phyloP scores from a whole-genome alignment of 805 yeast species.

The Saccharomycopsis sp. region DNA sequence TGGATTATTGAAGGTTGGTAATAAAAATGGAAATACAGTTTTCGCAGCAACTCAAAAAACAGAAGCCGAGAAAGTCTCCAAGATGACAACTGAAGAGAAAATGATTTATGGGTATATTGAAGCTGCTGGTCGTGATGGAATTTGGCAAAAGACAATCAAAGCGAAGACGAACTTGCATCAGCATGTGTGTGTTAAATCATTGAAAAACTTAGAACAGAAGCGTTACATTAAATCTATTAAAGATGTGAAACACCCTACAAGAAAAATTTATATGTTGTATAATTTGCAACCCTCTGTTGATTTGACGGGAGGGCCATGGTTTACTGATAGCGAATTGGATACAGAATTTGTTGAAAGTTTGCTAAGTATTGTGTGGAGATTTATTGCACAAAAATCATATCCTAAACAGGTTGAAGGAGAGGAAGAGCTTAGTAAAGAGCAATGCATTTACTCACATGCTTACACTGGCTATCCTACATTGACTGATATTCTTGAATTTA shows the following conservation, averaged over 20 bases:
- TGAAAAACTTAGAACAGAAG: conserved; percentile 73
- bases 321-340: conserved; percentile 91
- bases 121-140: conserved; percentile 90
- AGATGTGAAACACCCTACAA: conserved; percentile 84
- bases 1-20: conserved; percentile 35
- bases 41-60: conserved; percentile 68
- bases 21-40: conserved; percentile 56
- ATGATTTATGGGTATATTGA: conserved; percentile 88
- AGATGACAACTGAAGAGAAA: conserved; percentile 83
- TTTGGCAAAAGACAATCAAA: conserved; percentile 89
- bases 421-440: conserved; percentile 22
- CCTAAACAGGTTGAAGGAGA: conserved; percentile 35
- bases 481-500: conserved; percentile 70
- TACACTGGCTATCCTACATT: conserved; percentile 62
- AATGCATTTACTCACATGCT: conserved; percentile 45
- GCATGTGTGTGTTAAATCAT: conserved; percentile 78
- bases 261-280: conserved; percentile 94
- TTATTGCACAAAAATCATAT: conserved; percentile 64
- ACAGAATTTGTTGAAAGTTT: conserved; percentile 86
- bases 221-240: conserved; percentile 84
- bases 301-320: conserved; percentile 99
- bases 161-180: conserved; percentile 86
- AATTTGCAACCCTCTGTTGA: conserved; percentile 90
- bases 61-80: conserved; percentile 71
- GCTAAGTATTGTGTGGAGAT: conserved; percentile 82